A percentile compares a stretch with the other conserved stretches of the same genome.
phyloP scores from a whole-genome alignment of 1,139 yeast species.

The Meyerozyma athensensis region DNA sequence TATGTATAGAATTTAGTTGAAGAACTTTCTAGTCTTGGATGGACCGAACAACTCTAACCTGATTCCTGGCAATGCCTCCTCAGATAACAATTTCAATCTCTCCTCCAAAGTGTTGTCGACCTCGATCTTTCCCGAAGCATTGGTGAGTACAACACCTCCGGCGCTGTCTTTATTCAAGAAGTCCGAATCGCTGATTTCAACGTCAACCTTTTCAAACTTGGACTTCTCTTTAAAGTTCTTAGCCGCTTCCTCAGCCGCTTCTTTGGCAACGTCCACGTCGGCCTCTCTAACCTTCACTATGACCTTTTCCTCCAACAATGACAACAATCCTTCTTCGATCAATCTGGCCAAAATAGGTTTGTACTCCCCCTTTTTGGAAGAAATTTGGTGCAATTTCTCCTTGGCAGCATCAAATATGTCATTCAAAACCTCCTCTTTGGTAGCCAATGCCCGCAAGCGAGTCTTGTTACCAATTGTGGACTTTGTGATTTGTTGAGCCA shows the following conservation, averaged over 20 bases:
- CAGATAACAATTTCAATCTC: slow-evolving; percentile 77
- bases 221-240: slow-evolving; percentile 59
- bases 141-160: slow-evolving; percentile 80
- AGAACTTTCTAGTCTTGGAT: slow-evolving; percentile 82
- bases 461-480: slow-evolving; percentile 94
- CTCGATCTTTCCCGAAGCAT: slow-evolving; percentile 75
- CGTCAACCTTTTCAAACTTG: slow-evolving; percentile 39
- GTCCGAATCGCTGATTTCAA: slow-evolving; percentile 50
- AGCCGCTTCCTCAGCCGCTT: slow-evolving; percentile 59
- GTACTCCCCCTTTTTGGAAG: slow-evolving; percentile 50
- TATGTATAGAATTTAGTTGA: slow-evolving; percentile 46
- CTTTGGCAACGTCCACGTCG: slow-evolving; percentile 62
- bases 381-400: slow-evolving; percentile 51
- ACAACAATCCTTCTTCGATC: slow-evolving; percentile 76
- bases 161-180: slow-evolving; percentile 60
- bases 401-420: slow-evolving; percentile 71
- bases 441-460: slow-evolving; percentile 81
- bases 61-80: slow-evolving; percentile 87
- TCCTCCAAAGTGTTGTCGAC: slow-evolving; percentile 92
- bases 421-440: slow-evolving; percentile 78
- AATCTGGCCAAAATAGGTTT: slow-evolving; percentile 67
- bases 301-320: slow-evolving; percentile 69
- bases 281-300: slow-evolving; percentile 62
- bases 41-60: slow-evolving; percentile 89
- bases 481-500: slow-evolving; percentile 92